Conservation (phyloP, 2,329 filamentous ascomycete genomes). For the Nothomitra cinnamomea region DNA sequence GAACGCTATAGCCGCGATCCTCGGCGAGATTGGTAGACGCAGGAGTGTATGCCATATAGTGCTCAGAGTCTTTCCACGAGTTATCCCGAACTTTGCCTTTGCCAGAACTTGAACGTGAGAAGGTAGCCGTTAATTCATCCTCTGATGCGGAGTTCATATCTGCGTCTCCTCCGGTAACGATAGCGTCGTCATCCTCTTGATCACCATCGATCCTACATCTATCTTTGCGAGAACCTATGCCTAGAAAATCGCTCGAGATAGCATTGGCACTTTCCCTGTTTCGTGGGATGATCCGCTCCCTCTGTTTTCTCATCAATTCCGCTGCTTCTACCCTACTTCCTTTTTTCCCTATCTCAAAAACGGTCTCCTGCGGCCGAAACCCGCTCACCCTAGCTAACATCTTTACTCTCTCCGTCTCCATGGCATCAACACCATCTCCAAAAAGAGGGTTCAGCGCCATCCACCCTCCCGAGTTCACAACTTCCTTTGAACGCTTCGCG, state of each 20-base stretch:
- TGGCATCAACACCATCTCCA: conserved; percentile 44
- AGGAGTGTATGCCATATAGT: conserved; percentile 94
- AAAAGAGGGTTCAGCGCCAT: conserved; percentile 68
- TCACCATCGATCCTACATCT: conserved; percentile 20
- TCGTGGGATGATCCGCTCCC: conserved; percentile 38
- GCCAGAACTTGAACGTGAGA: conserved; percentile 22
- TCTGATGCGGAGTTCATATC: conserved; percentile 29
- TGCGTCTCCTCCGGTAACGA: conserved; percentile 23
- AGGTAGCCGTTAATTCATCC: conserved; percentile 35
- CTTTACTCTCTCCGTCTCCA: conserved; percentile 57
- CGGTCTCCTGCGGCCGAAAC: conserved; percentile 79
- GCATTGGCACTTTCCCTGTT: conserved; percentile 12
- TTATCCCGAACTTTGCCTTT: conserved; percentile 12
- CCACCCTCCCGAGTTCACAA: conserved; percentile 55
- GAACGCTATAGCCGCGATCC: conserved; percentile 84
- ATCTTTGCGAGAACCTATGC: conserved; percentile 17
- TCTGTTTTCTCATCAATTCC: conserved; percentile 57
- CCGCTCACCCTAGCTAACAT: conserved; percentile 82
- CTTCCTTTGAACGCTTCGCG: conserved; percentile 67
- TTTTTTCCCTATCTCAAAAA: conserved; percentile 81
- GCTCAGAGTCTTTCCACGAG: conserved; percentile 55
- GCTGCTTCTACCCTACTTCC: conserved; percentile 48
- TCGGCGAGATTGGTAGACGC: conserved; percentile 66
- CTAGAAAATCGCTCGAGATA: conserved; percentile 16
- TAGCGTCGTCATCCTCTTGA: conserved; percentile 35